Base-by-base conservation (phyloP, 2,329 filamentous ascomycete species). In the Monilinia fructigena region DNA sequence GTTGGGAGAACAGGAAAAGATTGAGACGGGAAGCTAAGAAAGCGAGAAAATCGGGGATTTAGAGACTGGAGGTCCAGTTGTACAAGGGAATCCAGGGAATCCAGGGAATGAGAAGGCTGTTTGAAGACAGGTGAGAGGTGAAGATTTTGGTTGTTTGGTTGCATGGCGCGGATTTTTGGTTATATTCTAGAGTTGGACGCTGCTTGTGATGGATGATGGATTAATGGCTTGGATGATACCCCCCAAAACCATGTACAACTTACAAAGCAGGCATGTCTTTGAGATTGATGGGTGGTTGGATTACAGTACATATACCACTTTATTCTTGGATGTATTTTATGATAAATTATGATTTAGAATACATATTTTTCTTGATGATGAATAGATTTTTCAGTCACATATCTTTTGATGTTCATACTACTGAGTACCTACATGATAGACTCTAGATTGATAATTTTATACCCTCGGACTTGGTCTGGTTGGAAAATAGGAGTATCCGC, bases 1-100 rank as follows among this genome's bases (percentile, higher is more conserved):
- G 14, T 40, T 72, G 48, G 68, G 1, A 10, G 70, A 72, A 42
- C 69, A 76, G 63, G 71, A 74, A 58, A 58, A 67, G 62, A 35
- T 66, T 68, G 63, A 68, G 73, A 45, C 50, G 60, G 12, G 63
- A 70, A 50, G 68, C 67, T 47, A 68, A 68, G 40, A 70, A 66
- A 63, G 68, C 45, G 28, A 68, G 68, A 63, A 68, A 69, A 54
- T 23, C 35, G 20, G 18, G 16, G 60, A 60, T 52, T 56, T 53
- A 53, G 45, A 65, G 28, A 40, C 54, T 56, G 55, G 60, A 35
- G 69, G 65, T 5, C 20, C 10, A 20, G 35, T 42, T 47, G 48
- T 55, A 28, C 28, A 50, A 7, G 23, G 61, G 23, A 23, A 23
- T 23, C 23, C 23, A 23, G 23, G 61, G 55, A 54, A 60, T 50